Evolutionary conservation across 176 grass and related monocot genomes (phyloP).

Genomic region (Triticum aestivum): DNA sequence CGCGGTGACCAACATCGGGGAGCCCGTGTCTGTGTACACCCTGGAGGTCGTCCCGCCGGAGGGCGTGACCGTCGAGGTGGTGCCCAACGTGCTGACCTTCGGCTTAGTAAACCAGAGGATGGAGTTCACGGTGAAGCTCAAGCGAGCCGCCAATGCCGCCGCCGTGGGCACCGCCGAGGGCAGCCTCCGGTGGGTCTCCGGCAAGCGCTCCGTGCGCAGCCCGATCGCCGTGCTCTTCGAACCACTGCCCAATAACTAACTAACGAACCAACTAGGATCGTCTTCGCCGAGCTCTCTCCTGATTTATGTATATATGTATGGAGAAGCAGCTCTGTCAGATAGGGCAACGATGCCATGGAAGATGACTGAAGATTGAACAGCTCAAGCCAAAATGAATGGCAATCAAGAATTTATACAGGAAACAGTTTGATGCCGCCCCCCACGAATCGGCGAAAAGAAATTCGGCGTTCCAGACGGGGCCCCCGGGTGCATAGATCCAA

Average conservation of each 20-base stretch:
- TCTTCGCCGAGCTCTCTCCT: background rate
- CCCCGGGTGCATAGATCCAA: background rate
- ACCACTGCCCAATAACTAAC: background rate
- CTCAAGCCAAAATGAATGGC: background rate
- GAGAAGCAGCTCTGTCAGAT: background rate
- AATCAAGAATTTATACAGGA: background rate
- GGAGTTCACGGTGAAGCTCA: constrained; percentile 46
- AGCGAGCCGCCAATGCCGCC: background rate
- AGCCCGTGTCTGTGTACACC: constrained; percentile 5
- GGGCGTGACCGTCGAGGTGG: constrained; percentile 40
- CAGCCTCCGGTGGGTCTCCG: constrained; percentile 61
- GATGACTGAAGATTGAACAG: background rate
- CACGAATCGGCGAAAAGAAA: background rate
- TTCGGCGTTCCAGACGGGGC: background rate
- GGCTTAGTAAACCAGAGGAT: background rate
- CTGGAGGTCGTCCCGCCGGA: background rate
- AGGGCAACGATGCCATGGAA: background rate
- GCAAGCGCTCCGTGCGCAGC: constrained; percentile 46
- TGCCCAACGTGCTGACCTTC: constrained; percentile 40
- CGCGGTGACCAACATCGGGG: constrained; percentile 60
- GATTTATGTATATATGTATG: background rate
- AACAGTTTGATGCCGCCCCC: background rate
- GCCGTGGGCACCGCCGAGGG: background rate
- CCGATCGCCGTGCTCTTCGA: constrained; percentile 41
- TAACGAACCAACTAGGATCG: background rate